Percentiles rank a stretch among this genome's conserved stretches.
These are phyloP conservation scores for Ganoderma meredithae DNA, from an alignment of 1,284 basidiomycete genomes.

Conservation along the genomic window DNA sequence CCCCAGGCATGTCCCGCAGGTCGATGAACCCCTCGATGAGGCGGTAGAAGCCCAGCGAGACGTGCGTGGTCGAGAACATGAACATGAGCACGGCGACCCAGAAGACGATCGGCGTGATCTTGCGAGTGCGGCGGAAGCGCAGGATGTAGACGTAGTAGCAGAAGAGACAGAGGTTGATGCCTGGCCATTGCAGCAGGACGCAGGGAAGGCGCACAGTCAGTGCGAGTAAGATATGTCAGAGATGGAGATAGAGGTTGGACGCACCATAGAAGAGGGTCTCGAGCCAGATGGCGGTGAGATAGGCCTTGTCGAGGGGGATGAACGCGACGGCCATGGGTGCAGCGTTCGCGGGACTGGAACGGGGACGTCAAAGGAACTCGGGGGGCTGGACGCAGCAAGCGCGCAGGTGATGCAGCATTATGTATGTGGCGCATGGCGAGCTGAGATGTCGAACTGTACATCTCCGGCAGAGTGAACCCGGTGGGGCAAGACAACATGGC, in stretches of 20 bases:
- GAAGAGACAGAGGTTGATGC: conserved; percentile 47
- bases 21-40: conserved; percentile 49
- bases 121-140: conserved; percentile 41
- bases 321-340: conserved; percentile 33
- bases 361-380: neutral
- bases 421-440: conserved; percentile 6
- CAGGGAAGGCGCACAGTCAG: conserved; percentile 4
- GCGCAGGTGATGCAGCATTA: neutral
- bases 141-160: conserved; percentile 45
- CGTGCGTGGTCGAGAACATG: conserved; percentile 46
- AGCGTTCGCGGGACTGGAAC: neutral
- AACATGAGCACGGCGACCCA: conserved; percentile 46
- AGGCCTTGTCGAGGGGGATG: conserved; percentile 45
- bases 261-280: conserved; percentile 46
- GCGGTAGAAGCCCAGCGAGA: conserved; percentile 47
- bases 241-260: conserved; percentile 17
- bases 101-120: conserved; percentile 43
- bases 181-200: conserved; percentile 29
- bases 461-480: neutral
- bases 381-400: neutral
- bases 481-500: neutral
- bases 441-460: neutral
- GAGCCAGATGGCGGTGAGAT: conserved; percentile 47
- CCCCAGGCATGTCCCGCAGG: conserved; percentile 42
- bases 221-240: neutral